A percentile compares a stretch with the other conserved stretches of the same genome.
phyloP scores from a whole-genome alignment of 768 basidiomycete species.

The Chalciporus chontae region DNA sequence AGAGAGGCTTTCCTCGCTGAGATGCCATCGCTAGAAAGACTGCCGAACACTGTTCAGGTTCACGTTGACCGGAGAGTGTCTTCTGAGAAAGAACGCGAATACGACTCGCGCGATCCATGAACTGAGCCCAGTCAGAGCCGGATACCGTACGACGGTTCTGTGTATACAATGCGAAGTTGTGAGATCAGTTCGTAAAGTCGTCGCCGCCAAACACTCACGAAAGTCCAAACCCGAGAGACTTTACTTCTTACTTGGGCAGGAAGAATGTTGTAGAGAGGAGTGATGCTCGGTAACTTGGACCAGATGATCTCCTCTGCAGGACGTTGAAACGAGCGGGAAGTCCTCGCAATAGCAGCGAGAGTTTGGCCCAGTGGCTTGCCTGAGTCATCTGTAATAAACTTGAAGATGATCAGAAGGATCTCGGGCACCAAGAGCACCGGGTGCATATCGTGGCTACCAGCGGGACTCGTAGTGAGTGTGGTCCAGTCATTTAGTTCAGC shows the following conservation, averaged over 20 bases:
- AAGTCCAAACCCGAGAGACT: constrained; percentile 15
- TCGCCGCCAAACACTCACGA: constrained; percentile 11
- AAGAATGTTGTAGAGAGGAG: constrained; percentile 14
- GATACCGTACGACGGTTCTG: constrained; percentile 20
- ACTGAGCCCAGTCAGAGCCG: constrained; percentile 17
- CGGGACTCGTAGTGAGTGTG: constrained; percentile 2
- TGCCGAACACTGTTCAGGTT: neutral
- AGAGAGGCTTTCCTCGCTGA: constrained; percentile 9
- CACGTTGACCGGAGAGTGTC: neutral
- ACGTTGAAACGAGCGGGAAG: constrained; percentile 20
- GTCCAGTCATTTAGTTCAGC: neutral
- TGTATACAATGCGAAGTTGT: neutral
- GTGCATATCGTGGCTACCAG: constrained; percentile 10
- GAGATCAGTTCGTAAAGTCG: neutral
- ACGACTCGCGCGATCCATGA: constrained; percentile 13
- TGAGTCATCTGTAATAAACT: constrained; percentile 11
- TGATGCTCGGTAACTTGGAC: constrained; percentile 11
- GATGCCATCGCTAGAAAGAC: constrained; percentile 16
- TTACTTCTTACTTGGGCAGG: constrained; percentile 13
- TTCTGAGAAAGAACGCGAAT: constrained; percentile 14
- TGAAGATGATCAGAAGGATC: constrained; percentile 22
- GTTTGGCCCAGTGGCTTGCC: constrained; percentile 15
- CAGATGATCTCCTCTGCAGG: constrained; percentile 24
- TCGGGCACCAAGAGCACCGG: constrained; percentile 18
- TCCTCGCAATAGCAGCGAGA: constrained; percentile 26